Evolutionary conservation across 2,329 filamentous ascomycete species (phyloP), one percentile per base, ranked within the genome.

Genomic region (Clarireedia hainanense): DNA sequence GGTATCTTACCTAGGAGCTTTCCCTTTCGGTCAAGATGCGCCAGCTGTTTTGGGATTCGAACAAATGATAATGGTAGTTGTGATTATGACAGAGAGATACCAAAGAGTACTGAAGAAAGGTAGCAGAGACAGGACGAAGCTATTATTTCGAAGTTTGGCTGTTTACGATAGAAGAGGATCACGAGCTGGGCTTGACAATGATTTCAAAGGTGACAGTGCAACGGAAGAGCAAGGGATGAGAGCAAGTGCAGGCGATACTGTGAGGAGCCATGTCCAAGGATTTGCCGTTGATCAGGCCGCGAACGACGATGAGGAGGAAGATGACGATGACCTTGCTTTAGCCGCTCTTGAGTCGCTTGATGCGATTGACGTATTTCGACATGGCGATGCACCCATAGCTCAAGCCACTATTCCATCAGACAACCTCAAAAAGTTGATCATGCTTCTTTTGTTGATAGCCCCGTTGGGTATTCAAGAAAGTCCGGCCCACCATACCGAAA

Each of bases 341-440:
- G 84, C 85, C 1, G 85, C 86, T 0, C 75, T 90, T 42, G 83
- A 88, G 58, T 77, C 84, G 0, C 75, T 91, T 57, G 80, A 88
- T 67, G 80, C 83, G 30, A 74, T 80, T 48, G 80, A 85, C 9
- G 80, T 79, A 0, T 81, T 84, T 61, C 78, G 77, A 60, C 75
- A 80, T 3, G 76, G 75, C 15, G 75, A 77, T 58, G 67, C 70
- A 3, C 76, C 76, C 3, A 78, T 81, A 1, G 77, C 81, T 45
- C 78, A 80, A n/a, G 82, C 85, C 30, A 83, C 87, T 61, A 86
- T 91, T 50, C 86, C 87, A 0, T 80, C 83, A 0, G 86, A 90
- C 66, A 89, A 89, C 65, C 81, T 89, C 55, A 78, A 83, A 46
- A 85, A 82, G 63, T 72, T 91, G 6, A 70, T 90, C 30, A 85